Percentiles rank a stretch among this genome's conserved stretches.
Evolutionary conservation across 2,329 filamentous ascomycete genomes (phyloP).

Genomic region (Fusarium sp.): DNA sequence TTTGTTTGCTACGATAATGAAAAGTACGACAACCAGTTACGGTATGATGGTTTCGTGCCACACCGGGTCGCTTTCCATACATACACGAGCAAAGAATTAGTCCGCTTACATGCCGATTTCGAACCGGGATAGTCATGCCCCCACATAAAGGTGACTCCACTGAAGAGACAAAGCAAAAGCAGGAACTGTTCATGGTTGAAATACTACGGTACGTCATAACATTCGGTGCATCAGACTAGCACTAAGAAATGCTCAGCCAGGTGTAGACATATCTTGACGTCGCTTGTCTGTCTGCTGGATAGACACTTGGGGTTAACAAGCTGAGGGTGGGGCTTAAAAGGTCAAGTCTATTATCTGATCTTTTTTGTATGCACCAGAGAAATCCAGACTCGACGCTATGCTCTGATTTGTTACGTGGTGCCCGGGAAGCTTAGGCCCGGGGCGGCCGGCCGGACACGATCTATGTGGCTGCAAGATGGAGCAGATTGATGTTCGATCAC

Average conservation of each 20-base stretch:
- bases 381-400: conserved; percentile 33
- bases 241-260: conserved; percentile 7
- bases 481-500: conserved; percentile 10
- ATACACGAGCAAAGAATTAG: conserved; percentile 8
- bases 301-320: neutral
- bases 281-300: conserved; percentile 12
- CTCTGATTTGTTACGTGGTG: conserved; percentile 19
- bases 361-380: neutral
- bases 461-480: conserved; percentile 18
- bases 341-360: neutral
- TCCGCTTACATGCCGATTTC: neutral
- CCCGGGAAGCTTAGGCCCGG: conserved; percentile 11
- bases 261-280: neutral
- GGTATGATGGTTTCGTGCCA: conserved; percentile 23
- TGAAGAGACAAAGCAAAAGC: conserved; percentile 43
- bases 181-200: conserved; percentile 13
- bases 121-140: neutral
- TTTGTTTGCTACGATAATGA: conserved; percentile 3
- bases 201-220: conserved; percentile 30
- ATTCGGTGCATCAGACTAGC: conserved; percentile 9
- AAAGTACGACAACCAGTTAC: conserved; percentile 1
- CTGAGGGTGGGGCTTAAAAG: neutral
- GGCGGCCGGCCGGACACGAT: conserved; percentile 30
- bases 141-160: conserved; percentile 1
- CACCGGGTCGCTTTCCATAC: conserved; percentile 28